Base-by-base conservation (phyloP, 495 filamentous ascomycete species). In the Aspergillus ellipticus region DNA sequence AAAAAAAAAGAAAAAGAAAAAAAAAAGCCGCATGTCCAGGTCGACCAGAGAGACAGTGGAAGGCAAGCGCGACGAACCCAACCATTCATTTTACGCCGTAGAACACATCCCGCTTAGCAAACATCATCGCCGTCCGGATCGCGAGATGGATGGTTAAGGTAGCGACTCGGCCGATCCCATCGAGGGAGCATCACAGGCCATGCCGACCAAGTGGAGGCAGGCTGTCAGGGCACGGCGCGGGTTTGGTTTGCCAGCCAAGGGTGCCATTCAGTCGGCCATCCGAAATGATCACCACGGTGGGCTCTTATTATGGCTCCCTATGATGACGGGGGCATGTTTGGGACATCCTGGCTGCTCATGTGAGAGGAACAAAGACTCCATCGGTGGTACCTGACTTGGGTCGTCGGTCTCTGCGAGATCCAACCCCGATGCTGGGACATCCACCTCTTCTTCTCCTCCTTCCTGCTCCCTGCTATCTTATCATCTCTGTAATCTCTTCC, bases 351-450 rank as follows among this genome's bases (percentile, higher is more conserved):
- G 50, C 11, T 28, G 51, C 58, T 61, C 54, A 54, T 61, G 58
- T 61, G 54, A 43, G 58, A 54, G 58, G 53, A 61, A 61, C 50
- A 56, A 53, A 45, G 35, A 39, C 35, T 41, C 26, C 33, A 47
- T 53, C 42, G 42, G 42, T 56, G 55, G 59, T 61, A 61, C 59
- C 59, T 61, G 55, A 56, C 22, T 56, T 60, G 20, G 53, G 58
- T 39, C 35, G 58, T 39, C 35, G 22, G 39, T 46, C 35, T 16
- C 58, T 56, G 49, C 53, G 43, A 60, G 54, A 61, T 61, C 55
- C 46, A 54, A 56, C 50, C 50, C 49, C 43, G 47, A 39, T 39
- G 35, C 35, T 39, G 39, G 41, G 31, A 33, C 13, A 33, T 33
- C 31, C 3, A 8, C 13, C 31, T 13, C 9, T 33, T 33, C 31